phyloP scores from a whole-genome alignment of 345 rosid genomes.

The Syzygium oleosum region DNA sequence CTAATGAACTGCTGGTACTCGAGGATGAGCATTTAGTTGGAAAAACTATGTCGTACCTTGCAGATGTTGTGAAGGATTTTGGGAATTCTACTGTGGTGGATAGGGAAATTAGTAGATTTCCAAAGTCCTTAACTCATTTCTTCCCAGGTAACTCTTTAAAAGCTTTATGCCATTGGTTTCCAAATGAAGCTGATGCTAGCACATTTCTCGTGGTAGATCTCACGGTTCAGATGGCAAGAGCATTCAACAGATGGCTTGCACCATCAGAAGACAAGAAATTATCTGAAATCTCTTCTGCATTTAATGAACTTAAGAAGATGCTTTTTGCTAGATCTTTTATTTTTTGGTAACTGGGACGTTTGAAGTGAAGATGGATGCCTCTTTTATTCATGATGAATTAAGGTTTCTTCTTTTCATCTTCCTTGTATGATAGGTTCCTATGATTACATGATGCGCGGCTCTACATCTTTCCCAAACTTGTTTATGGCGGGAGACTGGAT shows the following conservation, averaged over 20 bases:
- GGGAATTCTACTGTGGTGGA: slow-evolving; percentile 24
- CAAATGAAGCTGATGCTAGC: neutral
- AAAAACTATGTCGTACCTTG: slow-evolving; percentile 29
- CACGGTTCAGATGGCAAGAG: neutral
- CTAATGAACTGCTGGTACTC: slow-evolving; percentile 34
- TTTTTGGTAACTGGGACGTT: neutral
- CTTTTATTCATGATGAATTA: neutral
- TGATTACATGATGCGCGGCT: slow-evolving; percentile 47
- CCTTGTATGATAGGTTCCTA: slow-evolving; percentile 35
- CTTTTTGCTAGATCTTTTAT: neutral
- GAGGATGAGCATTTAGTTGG: slow-evolving; percentile 29
- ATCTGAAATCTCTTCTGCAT: neutral
- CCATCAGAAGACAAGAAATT: neutral
- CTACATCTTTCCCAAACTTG: slow-evolving; percentile 44
- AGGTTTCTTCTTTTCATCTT: neutral
- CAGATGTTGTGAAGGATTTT: slow-evolving; percentile 30
- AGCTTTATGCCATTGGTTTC: neutral
- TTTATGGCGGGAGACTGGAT: slow-evolving; percentile 76
- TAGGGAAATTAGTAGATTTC: slow-evolving; percentile 33
- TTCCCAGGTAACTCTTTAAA: slow-evolving; percentile 34
- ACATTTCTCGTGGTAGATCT: neutral
- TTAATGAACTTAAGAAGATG: neutral
- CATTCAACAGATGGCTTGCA: neutral
- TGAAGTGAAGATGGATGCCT: neutral
- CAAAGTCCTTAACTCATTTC: slow-evolving; percentile 42